These are phyloP conservation scores for Fusarium sulawesiense DNA, from an alignment of 2,329 filamentous ascomycete species.

Conservation along the genomic window DNA sequence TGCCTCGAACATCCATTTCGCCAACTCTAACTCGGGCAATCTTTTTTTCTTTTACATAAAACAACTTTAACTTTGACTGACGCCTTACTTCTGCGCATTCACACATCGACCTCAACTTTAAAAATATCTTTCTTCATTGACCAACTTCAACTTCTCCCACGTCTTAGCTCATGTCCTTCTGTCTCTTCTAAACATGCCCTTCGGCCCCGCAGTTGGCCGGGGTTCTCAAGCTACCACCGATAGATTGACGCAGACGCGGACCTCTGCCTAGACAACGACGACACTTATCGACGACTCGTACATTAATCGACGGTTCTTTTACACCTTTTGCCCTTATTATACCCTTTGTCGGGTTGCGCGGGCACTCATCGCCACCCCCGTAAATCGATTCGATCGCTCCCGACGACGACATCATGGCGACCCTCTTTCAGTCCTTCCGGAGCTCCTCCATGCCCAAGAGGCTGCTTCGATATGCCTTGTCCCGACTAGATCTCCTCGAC, in stretches of 20 bases:
- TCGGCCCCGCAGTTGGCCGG: conserved; percentile 51
- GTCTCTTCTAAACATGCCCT: conserved; percentile 49
- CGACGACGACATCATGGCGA: conserved; percentile 68
- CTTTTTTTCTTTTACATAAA: conserved; percentile 2
- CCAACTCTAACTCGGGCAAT: conserved; percentile 22
- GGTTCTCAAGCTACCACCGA: conserved; percentile 50
- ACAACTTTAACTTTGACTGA: conserved; percentile 12
- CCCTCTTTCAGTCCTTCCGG: conserved; percentile 73
- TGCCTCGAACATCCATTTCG: conserved; percentile 34
- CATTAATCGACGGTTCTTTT: conserved; percentile 16
- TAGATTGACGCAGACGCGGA: conserved; percentile 39
- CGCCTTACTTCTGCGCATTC: conserved; percentile 12
- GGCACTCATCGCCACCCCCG: conserved; percentile 33
- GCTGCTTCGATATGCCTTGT: conserved; percentile 86
- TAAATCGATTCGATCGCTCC: conserved; percentile 16
- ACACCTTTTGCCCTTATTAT: conserved; percentile 11
- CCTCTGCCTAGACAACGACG: conserved; percentile 23
- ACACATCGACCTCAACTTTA: conserved; percentile 2
- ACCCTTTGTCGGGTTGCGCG: conserved; percentile 20
- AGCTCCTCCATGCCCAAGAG: conserved; percentile 86
- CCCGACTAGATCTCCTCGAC: conserved; percentile 86
- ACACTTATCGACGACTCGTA: conserved; percentile 19
- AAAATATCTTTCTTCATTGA: conserved; percentile 1
- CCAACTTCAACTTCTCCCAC: neutral
- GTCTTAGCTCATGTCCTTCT: conserved; percentile 36